These are phyloP conservation scores for Leccinum angustisporum DNA, from an alignment of 1,284 basidiomycete genomes.

Conservation along the genomic window DNA sequence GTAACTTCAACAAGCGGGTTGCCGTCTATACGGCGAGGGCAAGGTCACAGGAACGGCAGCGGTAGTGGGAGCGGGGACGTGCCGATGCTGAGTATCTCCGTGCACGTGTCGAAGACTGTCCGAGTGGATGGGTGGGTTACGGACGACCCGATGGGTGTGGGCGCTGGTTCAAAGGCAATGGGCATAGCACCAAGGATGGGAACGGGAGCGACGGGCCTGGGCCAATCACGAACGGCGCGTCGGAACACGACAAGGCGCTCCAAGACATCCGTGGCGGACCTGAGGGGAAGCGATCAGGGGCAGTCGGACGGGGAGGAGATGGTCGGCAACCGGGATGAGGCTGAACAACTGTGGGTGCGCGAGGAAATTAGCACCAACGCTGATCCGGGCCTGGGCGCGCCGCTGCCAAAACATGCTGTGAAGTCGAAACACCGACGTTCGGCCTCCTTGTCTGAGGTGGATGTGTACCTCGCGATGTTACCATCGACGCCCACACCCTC, in stretches of 20 bases:
- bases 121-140: conserved; percentile 10
- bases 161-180: no score
- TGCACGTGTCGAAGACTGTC: neutral
- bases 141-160: no score
- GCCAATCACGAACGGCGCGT: conserved; percentile 1
- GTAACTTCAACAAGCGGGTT: neutral
- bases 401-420: neutral
- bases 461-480: no score
- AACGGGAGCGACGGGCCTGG: no score
- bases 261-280: conserved; percentile 6
- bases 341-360: no score
- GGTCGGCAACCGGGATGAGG: neutral
- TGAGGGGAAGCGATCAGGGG: conserved; percentile 21
- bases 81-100: neutral
- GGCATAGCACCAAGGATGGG: neutral
- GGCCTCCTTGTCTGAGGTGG: no score
- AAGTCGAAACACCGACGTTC: no score
- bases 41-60: no score
- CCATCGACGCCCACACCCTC: no score
- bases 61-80: neutral
- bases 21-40: neutral
- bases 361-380: neutral
- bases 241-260: conserved; percentile 10
- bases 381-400: neutral
- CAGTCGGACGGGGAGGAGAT: conserved; percentile 29